Evolutionary conservation across 192 early-diverging fungal species (phyloP), one percentile per base, ranked within the genome.

Genomic region (Entophlyctis helioformis): DNA sequence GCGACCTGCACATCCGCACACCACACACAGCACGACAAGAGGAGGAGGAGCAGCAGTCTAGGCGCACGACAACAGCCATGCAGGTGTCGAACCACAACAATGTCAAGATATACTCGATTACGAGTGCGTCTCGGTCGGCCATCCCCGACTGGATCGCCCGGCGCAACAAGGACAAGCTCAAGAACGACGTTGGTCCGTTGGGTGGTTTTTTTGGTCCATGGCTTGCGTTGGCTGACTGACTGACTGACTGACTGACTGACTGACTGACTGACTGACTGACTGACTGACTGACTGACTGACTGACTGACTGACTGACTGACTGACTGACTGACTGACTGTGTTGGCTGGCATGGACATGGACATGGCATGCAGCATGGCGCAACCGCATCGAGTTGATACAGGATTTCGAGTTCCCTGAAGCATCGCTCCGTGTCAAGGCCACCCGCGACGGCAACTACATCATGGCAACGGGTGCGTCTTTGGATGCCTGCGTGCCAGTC

Each of bases 391-490:
- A 98, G 62, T 67, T 98, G 6, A 85, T 98, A 53, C 95, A 98
- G 60, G 95, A 98, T 57, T 98, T 98, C 59, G 85, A 89, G 59
- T 98, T 98, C 51, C 95, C 95, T 10, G 86, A 96, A 64, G 92
- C 95, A 0, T 84, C 86, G 2, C 57, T 85, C 19, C 72, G 77
- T 42, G 74, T 98, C 41, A 86, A 85, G 51, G 67, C 72, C 13
- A 95, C 95, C 0, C 57, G 67, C 11, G 95, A 98, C 57, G 83
- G 89, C 34, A 76, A 86, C 39, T 82, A 79, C 64, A 76, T 84
- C 32, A 79, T 98, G 59, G 95, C 89, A 1, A 96, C 88, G 5
- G 91, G 91, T 69, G 35, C 24, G 36, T n/a, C n/a, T n/a, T n/a
- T n/a, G n/a, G n/a, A n/a, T n/a, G n/a, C n/a, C n/a, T n/a, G n/a